Evolutionary conservation across 306 rosid species (phyloP), one percentile per base, ranked within the genome.

Genomic region (Elaeagnus macrophylla): DNA sequence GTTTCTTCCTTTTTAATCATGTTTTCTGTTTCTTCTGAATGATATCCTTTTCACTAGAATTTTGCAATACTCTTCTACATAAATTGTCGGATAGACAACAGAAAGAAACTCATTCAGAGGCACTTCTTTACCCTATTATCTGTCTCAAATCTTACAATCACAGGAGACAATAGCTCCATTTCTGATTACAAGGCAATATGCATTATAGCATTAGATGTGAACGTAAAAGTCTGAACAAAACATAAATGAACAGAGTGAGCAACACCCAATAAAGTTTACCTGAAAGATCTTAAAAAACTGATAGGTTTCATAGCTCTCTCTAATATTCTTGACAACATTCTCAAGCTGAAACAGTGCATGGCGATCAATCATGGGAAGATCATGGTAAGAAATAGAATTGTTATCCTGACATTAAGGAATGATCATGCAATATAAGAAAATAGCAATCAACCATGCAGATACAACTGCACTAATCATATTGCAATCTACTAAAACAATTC

Each of bases 271-370:
- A 61, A 40, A 41, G 35, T 46, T 54, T 65, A 87, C 99, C 96
- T 93, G 99, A 84, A 87, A 87, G 70, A 93, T 93, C 81, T 87
- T 93, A 57, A 80, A 93, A 79, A 93, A 93, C 56, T 87, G 99
- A 66, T 87, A 87, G 72, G 36, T 80, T 66, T 93, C 99, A 51
- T 87, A 93, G 76, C 85, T 80, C 67, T 79, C 96, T 73, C 64
- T 76, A 69, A 88, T 82, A 71, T 32, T 81, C 56, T 65, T 80
- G 46, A 84, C 78, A 77, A 87, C 72, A 75, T 69, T 93, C 71
- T 93, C 99, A 53, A 93, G 96, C 82, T 87, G 99, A 75, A 80
- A 93, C 25, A 93, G 75, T 0, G 94, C 95, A 50, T 84, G 89
- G 68, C 66, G 89, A 69, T 93, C 99, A 46, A 93, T 87, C 84